Conservation (phyloP, 345 rosid genomes). For the Acer saccharum region DNA sequence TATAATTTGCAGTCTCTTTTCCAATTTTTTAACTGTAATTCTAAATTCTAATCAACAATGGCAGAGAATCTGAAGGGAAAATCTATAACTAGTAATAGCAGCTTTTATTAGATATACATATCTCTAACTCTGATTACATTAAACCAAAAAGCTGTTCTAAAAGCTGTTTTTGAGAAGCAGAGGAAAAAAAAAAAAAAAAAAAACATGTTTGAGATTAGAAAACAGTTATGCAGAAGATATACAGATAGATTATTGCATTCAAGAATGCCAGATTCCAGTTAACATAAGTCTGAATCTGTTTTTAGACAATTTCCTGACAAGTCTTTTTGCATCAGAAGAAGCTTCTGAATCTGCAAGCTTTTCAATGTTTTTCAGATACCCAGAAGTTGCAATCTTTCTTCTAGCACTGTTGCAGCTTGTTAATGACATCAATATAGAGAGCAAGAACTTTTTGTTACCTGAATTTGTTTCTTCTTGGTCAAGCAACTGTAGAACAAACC, state of each 20-base stretch:
- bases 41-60: slow-evolving; percentile 16
- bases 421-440: slow-evolving; percentile 70
- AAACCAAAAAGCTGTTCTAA: slow-evolving; percentile 37
- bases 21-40: slow-evolving; percentile 14
- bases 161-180: slow-evolving; percentile 21
- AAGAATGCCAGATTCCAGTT: slow-evolving; percentile 82
- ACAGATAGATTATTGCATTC: slow-evolving; percentile 31
- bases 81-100: slow-evolving; percentile 28
- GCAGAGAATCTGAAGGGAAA: slow-evolving; percentile 22
- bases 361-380: slow-evolving; percentile 76
- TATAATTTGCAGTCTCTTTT: too few species aligned
- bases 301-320: slow-evolving; percentile 72
- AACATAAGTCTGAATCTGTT: slow-evolving; percentile 71
- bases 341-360: slow-evolving; percentile 86
- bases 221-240: slow-evolving; percentile 35
- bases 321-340: slow-evolving; percentile 72
- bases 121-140: slow-evolving; percentile 32
- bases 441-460: slow-evolving; percentile 56
- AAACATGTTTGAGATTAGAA: slow-evolving; percentile 14
- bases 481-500: slow-evolving; percentile 59
- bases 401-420: slow-evolving; percentile 73
- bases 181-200: not conserved
- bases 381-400: slow-evolving; percentile 75
- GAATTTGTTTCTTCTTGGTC: slow-evolving; percentile 63
- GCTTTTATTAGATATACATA: slow-evolving; percentile 29